Conservation (phyloP, 495 filamentous ascomycete species). For the Podospora pseudocomata region DNA sequence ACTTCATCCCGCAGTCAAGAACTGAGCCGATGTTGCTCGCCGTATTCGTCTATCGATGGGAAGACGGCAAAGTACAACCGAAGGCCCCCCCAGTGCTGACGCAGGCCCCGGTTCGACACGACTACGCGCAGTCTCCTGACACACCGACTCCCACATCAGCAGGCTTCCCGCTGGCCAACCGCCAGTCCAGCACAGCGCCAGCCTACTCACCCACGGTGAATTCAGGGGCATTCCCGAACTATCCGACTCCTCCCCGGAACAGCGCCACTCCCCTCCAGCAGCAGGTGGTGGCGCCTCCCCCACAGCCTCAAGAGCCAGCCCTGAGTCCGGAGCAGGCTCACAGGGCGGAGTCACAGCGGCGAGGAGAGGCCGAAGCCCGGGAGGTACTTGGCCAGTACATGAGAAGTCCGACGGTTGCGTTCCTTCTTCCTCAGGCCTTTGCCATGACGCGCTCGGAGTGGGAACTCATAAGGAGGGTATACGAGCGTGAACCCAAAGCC, state of each 20-base stretch:
- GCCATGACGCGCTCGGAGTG: constrained; percentile 61
- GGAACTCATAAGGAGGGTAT: constrained; percentile 57
- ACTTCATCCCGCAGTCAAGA: constrained; percentile 61
- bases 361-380: constrained; percentile 48
- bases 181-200: constrained; percentile 42
- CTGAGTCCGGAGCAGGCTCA: constrained; percentile 20
- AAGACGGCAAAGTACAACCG: constrained; percentile 39
- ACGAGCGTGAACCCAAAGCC: constrained; percentile 49
- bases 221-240: constrained; percentile 37
- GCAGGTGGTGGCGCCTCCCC: constrained; percentile 23
- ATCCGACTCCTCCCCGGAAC: constrained; percentile 29
- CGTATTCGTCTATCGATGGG: constrained; percentile 65
- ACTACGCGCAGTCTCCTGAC: constrained; percentile 26
- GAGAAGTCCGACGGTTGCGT: constrained; percentile 58
- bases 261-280: constrained; percentile 34
- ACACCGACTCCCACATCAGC: constrained; percentile 26
- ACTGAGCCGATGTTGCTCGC: constrained; percentile 69
- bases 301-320: constrained; percentile 27
- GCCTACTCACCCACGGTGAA: constrained; percentile 49
- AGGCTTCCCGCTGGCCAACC: constrained; percentile 21
- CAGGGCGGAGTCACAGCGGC: constrained; percentile 42
- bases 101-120: background rate
- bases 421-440: constrained; percentile 62
- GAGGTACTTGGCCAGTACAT: constrained; percentile 59
- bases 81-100: constrained; percentile 12